Evolutionary conservation across 805 yeast species (phyloP), one percentile per base, ranked within the genome.

Genomic region (Ogataea zsoltii): DNA sequence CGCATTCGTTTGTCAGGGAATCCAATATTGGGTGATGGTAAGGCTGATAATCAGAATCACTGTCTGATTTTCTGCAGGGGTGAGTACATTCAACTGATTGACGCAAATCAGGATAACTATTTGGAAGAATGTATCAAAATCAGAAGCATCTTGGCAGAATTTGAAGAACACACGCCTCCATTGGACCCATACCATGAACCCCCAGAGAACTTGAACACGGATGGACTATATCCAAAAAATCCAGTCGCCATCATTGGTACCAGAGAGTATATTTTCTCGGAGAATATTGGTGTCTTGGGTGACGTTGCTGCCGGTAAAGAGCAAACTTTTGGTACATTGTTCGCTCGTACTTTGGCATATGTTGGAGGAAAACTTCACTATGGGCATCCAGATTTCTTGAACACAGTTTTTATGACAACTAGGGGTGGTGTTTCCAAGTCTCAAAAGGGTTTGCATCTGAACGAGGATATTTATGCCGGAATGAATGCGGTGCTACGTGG

Each of bases 221-320:
- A 18, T 21, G 57, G 58, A 14, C 55, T 37, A n/a, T 25, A 35
- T 14, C 48, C 48, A 48, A 63, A 54, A 43, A 67, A 70, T 46
- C 92, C 94, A 0, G 90, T 87, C 42, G 95, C 94, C 2, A 85
- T 87, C 47, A 77, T 87, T 53, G 95, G 95, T 41, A 87, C 94
- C 1, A 73, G 95, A 58, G 95, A 86, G 65, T 86, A 86, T 60
- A 83, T 86, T 44, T 86, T 86, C 66, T 85, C 92, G 9, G 94
- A 87, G 61, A 87, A 86, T 60, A 76, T 84, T 49, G 95, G 95
- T 38, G 79, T 87, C 42, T 70, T 87, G 39, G 95, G 94, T 42
- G 95, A 87, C 66, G 82, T 87, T 54, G 92, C 94, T 16, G 95
- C 95, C 12, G 92, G 92, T 38, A 87, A 87, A 60, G 95, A 87